Percentiles rank a stretch among this genome's conserved stretches.
Conservation (phyloP, 78 protist species). For the Guillardia theta region DNA sequence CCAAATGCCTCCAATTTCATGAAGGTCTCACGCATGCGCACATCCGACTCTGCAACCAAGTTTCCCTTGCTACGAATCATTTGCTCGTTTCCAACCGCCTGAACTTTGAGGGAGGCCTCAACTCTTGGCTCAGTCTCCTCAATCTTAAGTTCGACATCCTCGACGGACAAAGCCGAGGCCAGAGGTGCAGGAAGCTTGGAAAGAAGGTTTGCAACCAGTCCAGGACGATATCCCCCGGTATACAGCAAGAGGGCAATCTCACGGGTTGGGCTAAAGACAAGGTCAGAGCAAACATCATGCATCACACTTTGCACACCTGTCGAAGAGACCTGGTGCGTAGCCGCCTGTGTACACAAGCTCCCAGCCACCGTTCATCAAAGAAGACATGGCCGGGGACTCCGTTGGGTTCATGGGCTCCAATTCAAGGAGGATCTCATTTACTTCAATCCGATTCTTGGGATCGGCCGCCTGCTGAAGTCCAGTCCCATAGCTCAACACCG, state of each 20-base stretch:
- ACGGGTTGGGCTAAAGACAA: constrained; percentile 24
- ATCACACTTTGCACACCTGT: neutral
- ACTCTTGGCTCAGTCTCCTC: neutral
- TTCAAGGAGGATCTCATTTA: neutral
- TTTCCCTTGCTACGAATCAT: neutral
- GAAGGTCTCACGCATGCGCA: neutral
- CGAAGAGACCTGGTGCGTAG: neutral
- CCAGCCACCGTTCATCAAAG: constrained; percentile 1
- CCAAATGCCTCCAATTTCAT: neutral
- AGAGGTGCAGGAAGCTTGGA: neutral
- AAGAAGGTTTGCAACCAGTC: neutral
- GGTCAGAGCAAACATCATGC: no score
- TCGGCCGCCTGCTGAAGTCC: neutral
- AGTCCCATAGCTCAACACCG: neutral
- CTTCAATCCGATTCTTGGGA: neutral
- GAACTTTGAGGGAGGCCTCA: neutral
- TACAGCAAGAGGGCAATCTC: neutral
- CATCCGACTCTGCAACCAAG: neutral
- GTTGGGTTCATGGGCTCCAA: constrained; percentile 5
- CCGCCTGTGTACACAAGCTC: constrained; percentile 10
- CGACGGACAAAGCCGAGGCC: neutral
- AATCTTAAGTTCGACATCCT: neutral
- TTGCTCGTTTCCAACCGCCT: neutral
- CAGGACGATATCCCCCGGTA: constrained; percentile 7
- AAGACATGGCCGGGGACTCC: neutral